phyloP scores from a whole-genome alignment of 495 filamentous ascomycete genomes.

The Daldinia caldariorum region DNA sequence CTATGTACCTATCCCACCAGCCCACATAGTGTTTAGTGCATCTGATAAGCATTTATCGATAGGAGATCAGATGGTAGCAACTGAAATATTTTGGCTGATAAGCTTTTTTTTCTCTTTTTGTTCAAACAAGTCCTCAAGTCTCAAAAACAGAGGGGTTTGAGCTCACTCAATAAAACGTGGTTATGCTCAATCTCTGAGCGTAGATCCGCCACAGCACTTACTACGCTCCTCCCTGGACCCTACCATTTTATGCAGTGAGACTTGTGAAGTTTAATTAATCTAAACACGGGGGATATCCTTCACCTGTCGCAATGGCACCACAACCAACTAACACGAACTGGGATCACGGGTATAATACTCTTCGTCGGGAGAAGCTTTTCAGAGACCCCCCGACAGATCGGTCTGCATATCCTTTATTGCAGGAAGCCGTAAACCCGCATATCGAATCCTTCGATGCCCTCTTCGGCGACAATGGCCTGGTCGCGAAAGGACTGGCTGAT shows the following conservation, averaged over 20 bases:
- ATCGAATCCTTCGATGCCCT: slow-evolving; percentile 97
- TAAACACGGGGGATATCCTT: slow-evolving; percentile 1
- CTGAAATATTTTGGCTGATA: slow-evolving; percentile 35
- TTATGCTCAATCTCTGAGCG: slow-evolving; percentile 6
- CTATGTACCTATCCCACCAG: too few species aligned
- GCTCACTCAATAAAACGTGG: not conserved
- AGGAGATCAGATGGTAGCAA: slow-evolving; percentile 18
- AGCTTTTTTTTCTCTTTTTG: slow-evolving; percentile 33
- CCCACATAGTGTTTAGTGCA: slow-evolving; percentile 5
- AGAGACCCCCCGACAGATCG: slow-evolving; percentile 84
- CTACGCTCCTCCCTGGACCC: not conserved
- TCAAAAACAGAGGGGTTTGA: slow-evolving; percentile 21
- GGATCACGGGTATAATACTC: slow-evolving; percentile 82
- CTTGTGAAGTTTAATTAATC: not conserved
- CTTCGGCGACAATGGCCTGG: slow-evolving; percentile 71
- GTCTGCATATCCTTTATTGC: slow-evolving; percentile 87
- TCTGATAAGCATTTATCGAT: slow-evolving; percentile 40
- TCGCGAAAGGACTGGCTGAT: slow-evolving; percentile 81
- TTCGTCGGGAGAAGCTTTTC: slow-evolving; percentile 86
- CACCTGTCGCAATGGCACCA: slow-evolving; percentile 63
- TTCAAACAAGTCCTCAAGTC: not conserved
- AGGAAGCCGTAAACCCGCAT: slow-evolving; percentile 84
- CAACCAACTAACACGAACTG: slow-evolving; percentile 68
- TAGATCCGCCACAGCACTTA: not conserved
- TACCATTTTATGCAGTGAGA: not conserved